Conservation (phyloP, 2,329 filamentous ascomycete species). For the Fusarium pseudonygamai region DNA sequence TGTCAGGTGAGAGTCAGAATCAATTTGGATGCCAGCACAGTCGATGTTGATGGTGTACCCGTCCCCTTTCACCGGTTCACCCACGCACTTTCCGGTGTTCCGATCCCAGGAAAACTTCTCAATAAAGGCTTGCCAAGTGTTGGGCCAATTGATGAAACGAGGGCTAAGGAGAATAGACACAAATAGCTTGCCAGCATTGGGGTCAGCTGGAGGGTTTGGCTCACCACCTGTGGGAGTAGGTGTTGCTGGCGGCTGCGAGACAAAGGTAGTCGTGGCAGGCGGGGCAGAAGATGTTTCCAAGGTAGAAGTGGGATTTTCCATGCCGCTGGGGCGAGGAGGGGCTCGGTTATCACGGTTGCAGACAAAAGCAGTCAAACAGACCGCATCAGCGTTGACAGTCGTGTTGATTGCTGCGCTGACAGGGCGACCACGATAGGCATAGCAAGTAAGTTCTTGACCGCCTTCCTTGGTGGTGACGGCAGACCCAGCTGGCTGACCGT, state of each 20-base stretch:
- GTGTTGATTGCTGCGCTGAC: constrained; percentile 52
- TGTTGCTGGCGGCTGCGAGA: constrained; percentile 43
- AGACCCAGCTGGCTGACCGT: constrained; percentile 52
- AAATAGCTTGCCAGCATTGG: constrained; percentile 45
- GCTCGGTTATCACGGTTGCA: constrained; percentile 50
- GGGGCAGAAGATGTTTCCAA: constrained; percentile 45
- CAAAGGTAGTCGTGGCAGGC: constrained; percentile 49
- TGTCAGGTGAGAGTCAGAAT: constrained; percentile 52
- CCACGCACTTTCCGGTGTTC: constrained; percentile 48
- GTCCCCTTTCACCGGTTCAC: constrained; percentile 46
- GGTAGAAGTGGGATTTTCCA: constrained; percentile 50
- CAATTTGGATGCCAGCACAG: constrained; percentile 50
- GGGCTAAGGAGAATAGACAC: constrained; percentile 49
- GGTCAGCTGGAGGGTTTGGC: constrained; percentile 45
- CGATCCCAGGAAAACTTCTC: constrained; percentile 54
- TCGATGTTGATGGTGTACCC: constrained; percentile 51
- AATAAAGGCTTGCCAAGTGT: constrained; percentile 52
- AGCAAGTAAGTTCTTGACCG: constrained; percentile 53
- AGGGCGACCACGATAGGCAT: constrained; percentile 54
- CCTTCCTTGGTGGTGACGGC: constrained; percentile 53
- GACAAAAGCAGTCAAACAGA: constrained; percentile 55
- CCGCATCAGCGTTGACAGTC: constrained; percentile 49
- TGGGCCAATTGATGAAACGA: constrained; percentile 53
- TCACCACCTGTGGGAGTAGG: constrained; percentile 37
- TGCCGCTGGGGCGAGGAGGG: constrained; percentile 49